Base-by-base conservation (phyloP, 495 filamentous ascomycete species). In the Penicillium pancosmium region DNA sequence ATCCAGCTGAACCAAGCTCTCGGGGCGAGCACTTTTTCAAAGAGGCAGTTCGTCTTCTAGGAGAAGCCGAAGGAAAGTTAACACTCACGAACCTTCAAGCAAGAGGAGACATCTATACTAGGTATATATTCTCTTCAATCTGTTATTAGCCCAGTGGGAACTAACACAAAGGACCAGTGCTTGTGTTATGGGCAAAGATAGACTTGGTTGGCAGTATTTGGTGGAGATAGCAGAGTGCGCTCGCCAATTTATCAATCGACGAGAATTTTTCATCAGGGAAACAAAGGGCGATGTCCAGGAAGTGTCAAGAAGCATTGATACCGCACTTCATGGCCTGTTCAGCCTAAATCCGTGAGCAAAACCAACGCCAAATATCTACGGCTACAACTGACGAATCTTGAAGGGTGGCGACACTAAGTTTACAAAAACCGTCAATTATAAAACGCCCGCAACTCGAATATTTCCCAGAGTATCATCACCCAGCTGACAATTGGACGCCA, bases 11-110 rank as follows among this genome's bases (percentile, higher is more conserved):
- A 3, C 55, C 54, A n/a, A 54, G 35, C 11, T 52, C 62, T 3
- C 56, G 62, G n/a, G 62, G 58, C 23, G 54, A 65, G 25, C 62
- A 68, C 19, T 68, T 68, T 36, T 51, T 60, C 15, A 46, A 53
- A 16, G 64, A 64, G 35, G 64, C 64, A 31, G 44, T 55, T 27
- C 50, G 35, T 35, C 50, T 57, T 31, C 25, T 63, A 3, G 54
- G 55, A 19, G 55, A 55, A 7, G 54, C 57, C 49, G 57, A 63
- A 50, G 64, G 61, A 19, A 35, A 54, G 23, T 23, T 64, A 3
- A 36, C 54, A 4, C 49, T 67, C 21, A 57, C 61, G 11, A 67
- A 43, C 7, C 54, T 64, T 27, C 61, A 64, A 25, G 64, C 56
- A 23, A 23, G 21, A 40, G 56, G 56, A 34, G 56, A 58, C 31